These are phyloP conservation scores for Aureobasidium leucospermi DNA, from an alignment of 2,329 filamentous ascomycete genomes.

Conservation along the genomic window DNA sequence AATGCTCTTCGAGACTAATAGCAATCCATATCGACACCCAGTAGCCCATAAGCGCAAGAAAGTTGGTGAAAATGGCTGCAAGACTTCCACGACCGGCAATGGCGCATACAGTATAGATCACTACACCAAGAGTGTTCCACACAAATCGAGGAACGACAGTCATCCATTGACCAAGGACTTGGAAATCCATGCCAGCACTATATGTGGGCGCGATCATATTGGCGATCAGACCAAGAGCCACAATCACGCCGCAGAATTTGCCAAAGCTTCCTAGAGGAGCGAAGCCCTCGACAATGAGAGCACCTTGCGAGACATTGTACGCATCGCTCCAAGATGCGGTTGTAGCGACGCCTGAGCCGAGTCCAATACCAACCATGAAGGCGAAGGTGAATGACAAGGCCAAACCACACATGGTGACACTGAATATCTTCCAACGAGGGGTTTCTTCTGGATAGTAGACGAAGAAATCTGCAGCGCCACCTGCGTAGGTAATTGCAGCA, in stretches of 20 bases:
- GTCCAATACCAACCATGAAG: slow-evolving; percentile 54
- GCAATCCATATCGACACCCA: slow-evolving; percentile 61
- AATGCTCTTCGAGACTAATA: slow-evolving; percentile 54
- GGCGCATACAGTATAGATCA: slow-evolving; percentile 59
- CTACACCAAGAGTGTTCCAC: slow-evolving; percentile 56
- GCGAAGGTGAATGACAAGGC: slow-evolving; percentile 53
- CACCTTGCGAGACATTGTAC: slow-evolving; percentile 53
- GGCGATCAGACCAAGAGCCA: slow-evolving; percentile 57
- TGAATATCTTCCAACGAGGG: slow-evolving; percentile 47
- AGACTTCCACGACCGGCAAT: slow-evolving; percentile 55
- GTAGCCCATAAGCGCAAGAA: slow-evolving; percentile 64
- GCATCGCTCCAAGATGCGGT: slow-evolving; percentile 50
- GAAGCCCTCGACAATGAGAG: slow-evolving; percentile 57
- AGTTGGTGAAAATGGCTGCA: slow-evolving; percentile 60
- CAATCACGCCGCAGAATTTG: slow-evolving; percentile 58
- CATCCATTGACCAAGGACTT: slow-evolving; percentile 54
- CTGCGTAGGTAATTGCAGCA: slow-evolving; percentile 56
- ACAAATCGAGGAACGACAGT: slow-evolving; percentile 54
- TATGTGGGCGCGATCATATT: slow-evolving; percentile 62
- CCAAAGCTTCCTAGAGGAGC: slow-evolving; percentile 54
- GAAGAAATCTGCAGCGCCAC: slow-evolving; percentile 59
- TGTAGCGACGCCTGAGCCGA: slow-evolving; percentile 50
- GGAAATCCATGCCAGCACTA: slow-evolving; percentile 59
- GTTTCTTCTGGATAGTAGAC: slow-evolving; percentile 56
- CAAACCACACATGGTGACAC: slow-evolving; percentile 51